Percentiles rank a stretch among this genome's conserved stretches.
Evolutionary conservation across 768 basidiomycete genomes (phyloP).

Genomic region (Mycena rebaudengoi): DNA sequence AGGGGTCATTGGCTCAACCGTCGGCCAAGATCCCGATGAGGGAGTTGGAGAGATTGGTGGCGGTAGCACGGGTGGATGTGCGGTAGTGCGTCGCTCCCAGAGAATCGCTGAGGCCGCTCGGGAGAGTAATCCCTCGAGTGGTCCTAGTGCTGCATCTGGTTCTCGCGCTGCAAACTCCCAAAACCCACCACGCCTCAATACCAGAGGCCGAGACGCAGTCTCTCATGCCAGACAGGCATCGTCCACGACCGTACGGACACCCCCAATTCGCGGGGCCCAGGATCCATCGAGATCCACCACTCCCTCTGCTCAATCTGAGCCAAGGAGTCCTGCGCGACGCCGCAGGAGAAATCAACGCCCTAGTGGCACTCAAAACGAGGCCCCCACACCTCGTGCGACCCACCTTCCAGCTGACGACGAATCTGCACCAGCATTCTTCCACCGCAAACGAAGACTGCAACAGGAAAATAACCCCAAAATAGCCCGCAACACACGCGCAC

Average conservation of each 20-base stretch:
- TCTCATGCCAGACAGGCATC: neutral
- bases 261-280: neutral
- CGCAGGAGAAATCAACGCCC: neutral
- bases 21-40: conserved; percentile 9
- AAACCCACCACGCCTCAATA: too few relatives aligned
- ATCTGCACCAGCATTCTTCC: neutral
- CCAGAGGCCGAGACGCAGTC: neutral
- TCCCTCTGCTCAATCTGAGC: neutral
- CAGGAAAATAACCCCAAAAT: neutral
- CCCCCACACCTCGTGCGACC: neutral
- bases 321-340: neutral
- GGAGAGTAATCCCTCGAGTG: neutral
- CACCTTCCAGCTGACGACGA: neutral
- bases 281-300: neutral
- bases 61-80: neutral
- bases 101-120: neutral
- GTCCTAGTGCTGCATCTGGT: neutral
- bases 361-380: neutral
- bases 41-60: conserved; percentile 3
- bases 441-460: neutral
- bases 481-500: neutral
- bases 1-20: conserved; percentile 4
- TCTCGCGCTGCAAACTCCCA: neutral
- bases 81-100: neutral
- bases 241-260: neutral